Conservation (phyloP, 495 filamentous ascomycete species). For the Pseudevernia furfuracea region DNA sequence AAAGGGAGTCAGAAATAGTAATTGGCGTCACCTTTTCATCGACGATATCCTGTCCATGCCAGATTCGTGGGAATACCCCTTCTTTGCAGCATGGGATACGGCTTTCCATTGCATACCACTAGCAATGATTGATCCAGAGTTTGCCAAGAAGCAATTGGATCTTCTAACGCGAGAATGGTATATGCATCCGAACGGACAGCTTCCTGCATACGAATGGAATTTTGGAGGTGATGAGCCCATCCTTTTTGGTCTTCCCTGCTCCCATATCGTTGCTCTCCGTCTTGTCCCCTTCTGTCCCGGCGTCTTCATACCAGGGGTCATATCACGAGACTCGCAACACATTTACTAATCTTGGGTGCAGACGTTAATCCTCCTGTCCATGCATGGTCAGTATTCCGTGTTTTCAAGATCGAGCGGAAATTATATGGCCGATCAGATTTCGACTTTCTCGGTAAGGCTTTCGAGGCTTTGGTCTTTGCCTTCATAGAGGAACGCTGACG, state of each 20-base stretch:
- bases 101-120: constrained; percentile 94
- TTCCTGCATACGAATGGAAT: constrained; percentile 94
- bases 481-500: not conserved
- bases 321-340: not conserved
- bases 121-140: constrained; percentile 95
- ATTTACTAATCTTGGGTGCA: not conserved
- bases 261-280: not conserved
- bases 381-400: constrained; percentile 89
- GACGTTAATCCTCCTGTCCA: constrained; percentile 93
- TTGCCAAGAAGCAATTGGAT: constrained; percentile 95
- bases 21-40: constrained; percentile 89
- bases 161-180: constrained; percentile 96
- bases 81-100: constrained; percentile 96
- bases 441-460: constrained; percentile 57
- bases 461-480: not conserved
- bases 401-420: constrained; percentile 97
- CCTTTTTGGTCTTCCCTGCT: not conserved
- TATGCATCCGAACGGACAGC: constrained; percentile 95
- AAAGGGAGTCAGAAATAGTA: constrained; percentile 73
- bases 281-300: not conserved
- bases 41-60: constrained; percentile 97
- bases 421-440: constrained; percentile 90
- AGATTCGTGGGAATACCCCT: constrained; percentile 97
- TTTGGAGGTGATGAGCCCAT: constrained; percentile 52
- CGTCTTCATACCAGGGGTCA: not conserved